Conservation (phyloP, 2,329 filamentous ascomycete genomes). For the Metarhizium brunneum region DNA sequence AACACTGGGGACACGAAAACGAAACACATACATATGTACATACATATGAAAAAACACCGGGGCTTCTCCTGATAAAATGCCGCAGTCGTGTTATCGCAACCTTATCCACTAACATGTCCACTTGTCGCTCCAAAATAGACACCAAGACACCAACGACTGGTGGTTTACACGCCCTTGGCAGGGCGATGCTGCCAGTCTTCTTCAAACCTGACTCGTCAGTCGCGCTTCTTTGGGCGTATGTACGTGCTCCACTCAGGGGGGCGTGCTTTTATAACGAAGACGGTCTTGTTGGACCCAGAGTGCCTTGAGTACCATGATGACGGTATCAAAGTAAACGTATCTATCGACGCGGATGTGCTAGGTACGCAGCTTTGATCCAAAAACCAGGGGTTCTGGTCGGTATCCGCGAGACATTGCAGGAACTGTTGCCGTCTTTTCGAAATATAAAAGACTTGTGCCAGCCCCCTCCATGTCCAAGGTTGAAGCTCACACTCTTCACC, state of each 20-base stretch:
- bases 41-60: not conserved
- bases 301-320: not conserved
- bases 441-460: constrained; percentile 4
- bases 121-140: constrained; percentile 9
- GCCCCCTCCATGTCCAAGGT: constrained; percentile 1
- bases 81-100: constrained; percentile 18
- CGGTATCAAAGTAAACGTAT: not conserved
- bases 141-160: constrained; percentile 3
- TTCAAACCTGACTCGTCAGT: constrained; percentile 2
- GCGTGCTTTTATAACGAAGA: not conserved
- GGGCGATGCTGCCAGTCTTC: not conserved
- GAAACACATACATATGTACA: constrained; percentile 8
- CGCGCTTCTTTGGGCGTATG: not conserved
- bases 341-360: not conserved
- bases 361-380: not conserved
- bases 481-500: not conserved
- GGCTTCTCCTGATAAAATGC: constrained; percentile 20
- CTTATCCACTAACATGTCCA: constrained; percentile 14
- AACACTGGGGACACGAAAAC: constrained; percentile 17
- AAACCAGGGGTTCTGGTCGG: not conserved
- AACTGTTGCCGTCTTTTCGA: not conserved
- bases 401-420: not conserved
- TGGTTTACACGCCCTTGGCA: constrained; percentile 3
- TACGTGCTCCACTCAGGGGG: not conserved
- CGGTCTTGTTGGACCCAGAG: not conserved